These are phyloP conservation scores for Podosphaera xanthii DNA, from an alignment of 2,329 filamentous ascomycete genomes.

Conservation along the genomic window DNA sequence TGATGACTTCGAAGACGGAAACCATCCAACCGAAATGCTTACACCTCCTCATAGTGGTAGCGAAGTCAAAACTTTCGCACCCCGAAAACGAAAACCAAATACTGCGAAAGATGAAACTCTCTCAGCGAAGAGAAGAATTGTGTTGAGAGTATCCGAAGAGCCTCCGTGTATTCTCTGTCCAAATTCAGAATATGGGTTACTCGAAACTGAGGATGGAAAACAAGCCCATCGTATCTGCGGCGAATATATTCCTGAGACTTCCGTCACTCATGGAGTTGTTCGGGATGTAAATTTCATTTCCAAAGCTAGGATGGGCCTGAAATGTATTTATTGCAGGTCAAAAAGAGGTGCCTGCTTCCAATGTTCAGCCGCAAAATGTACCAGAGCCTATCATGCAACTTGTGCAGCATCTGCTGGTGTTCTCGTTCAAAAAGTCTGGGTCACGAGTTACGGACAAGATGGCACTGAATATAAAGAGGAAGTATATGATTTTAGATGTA, in stretches of 20 bases:
- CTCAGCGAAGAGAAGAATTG: constrained; percentile 50
- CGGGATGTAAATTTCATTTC: constrained; percentile 55
- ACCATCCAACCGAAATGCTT: constrained; percentile 44
- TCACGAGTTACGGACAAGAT: constrained; percentile 73
- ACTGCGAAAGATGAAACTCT: constrained; percentile 19
- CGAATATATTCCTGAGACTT: constrained; percentile 57
- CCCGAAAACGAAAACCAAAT: constrained; percentile 45
- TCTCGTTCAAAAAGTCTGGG: constrained; percentile 66
- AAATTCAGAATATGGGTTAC: constrained; percentile 63
- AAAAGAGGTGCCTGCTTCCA: constrained; percentile 94
- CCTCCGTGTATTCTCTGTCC: constrained; percentile 72
- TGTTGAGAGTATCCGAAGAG: constrained; percentile 46
- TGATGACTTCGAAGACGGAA: constrained; percentile 34
- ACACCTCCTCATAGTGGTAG: constrained; percentile 54
- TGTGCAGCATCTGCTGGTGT: constrained; percentile 84
- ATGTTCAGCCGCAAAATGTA: constrained; percentile 86
- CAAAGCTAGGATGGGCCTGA: constrained; percentile 62
- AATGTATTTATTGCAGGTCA: constrained; percentile 84
- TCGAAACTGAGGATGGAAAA: constrained; percentile 70
- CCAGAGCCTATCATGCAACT: constrained; percentile 80
- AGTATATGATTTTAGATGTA: constrained; percentile 81
- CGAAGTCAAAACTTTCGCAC: constrained; percentile 40
- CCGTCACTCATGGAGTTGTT: constrained; percentile 48
- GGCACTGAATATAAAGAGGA: constrained; percentile 82
- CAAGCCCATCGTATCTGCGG: constrained; percentile 78